phyloP scores from a whole-genome alignment of 2,329 filamentous ascomycete species.

The Penicillium griseofulvum region DNA sequence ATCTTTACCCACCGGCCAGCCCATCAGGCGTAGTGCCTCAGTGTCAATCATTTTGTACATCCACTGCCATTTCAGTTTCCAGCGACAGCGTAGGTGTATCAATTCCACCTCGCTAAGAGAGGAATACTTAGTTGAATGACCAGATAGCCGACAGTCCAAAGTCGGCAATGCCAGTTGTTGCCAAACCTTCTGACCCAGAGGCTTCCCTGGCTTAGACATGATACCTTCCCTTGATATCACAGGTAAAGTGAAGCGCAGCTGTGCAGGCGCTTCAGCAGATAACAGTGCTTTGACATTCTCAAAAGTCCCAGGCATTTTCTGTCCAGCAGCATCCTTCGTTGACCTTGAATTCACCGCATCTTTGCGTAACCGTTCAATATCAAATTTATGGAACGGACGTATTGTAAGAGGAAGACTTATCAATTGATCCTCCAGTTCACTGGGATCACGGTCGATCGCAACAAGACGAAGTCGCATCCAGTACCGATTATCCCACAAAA shows the following conservation, averaged over 20 bases:
- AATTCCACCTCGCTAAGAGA: conserved; percentile 7
- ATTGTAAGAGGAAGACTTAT: conserved; percentile 33
- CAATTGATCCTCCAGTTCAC: not conserved
- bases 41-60: conserved; percentile 41
- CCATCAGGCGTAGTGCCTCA: conserved; percentile 33
- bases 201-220: not conserved
- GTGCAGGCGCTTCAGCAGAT: conserved; percentile 32
- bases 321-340: not conserved
- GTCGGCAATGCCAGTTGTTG: conserved; percentile 31
- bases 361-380: conserved; percentile 26
- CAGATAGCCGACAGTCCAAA: conserved; percentile 21
- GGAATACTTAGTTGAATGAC: not conserved
- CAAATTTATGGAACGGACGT: conserved; percentile 38
- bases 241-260: conserved; percentile 45
- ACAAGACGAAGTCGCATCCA: conserved; percentile 52
- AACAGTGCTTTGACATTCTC: conserved; percentile 21
- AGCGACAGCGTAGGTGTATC: conserved; percentile 7
- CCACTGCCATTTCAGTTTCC: conserved; percentile 39
- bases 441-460: not conserved
- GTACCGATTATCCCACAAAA: conserved; percentile 55
- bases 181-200: not conserved
- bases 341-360: conserved; percentile 5
- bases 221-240: conserved; percentile 24
- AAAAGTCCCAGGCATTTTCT: not conserved
- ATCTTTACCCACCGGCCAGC: conserved; percentile 24